These are phyloP conservation scores for Rhinocladiella similis DNA, from an alignment of 2,329 filamentous ascomycete genomes.

Conservation along the genomic window DNA sequence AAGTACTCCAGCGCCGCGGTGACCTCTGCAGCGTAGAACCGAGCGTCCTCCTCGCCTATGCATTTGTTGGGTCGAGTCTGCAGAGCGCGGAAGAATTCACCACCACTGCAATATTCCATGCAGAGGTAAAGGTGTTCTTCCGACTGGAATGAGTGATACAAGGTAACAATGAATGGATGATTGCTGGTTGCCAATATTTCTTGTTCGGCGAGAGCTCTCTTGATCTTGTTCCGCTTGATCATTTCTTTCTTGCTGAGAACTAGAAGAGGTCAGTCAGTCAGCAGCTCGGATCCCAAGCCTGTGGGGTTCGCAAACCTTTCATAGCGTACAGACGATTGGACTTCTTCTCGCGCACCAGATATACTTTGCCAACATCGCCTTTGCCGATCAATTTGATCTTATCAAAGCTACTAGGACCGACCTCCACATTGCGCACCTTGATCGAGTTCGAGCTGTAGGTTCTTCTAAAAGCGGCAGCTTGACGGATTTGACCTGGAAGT, in stretches of 20 bases:
- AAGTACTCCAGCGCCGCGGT: constrained; percentile 95
- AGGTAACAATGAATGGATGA: constrained; percentile 96
- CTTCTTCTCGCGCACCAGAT: constrained; percentile 97
- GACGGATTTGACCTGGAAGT: constrained; percentile 64
- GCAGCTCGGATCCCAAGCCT: not conserved
- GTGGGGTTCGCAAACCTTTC: constrained; percentile 69
- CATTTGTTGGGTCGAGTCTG: constrained; percentile 97
- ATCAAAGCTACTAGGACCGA: constrained; percentile 92
- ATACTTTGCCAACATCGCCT: constrained; percentile 97
- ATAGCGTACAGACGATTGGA: constrained; percentile 93
- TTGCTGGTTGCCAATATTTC: constrained; percentile 98
- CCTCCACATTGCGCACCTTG: constrained; percentile 96
- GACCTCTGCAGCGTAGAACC: constrained; percentile 97
- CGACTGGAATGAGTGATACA: constrained; percentile 99
- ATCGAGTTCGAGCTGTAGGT: constrained; percentile 99
- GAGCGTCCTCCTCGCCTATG: constrained; percentile 92
- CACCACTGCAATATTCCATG: constrained; percentile 99
- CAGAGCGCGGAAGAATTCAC: constrained; percentile 95
- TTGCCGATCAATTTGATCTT: constrained; percentile 99
- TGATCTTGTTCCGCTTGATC: constrained; percentile 99
- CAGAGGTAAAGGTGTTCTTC: constrained; percentile 99
- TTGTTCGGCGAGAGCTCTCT: constrained; percentile 93
- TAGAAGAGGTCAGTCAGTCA: constrained; percentile 54
- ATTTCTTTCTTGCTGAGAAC: constrained; percentile 99
- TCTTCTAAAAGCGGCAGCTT: constrained; percentile 75